Conservation (phyloP, 768 basidiomycete genomes). For the Gloeophyllum trabeum region DNA sequence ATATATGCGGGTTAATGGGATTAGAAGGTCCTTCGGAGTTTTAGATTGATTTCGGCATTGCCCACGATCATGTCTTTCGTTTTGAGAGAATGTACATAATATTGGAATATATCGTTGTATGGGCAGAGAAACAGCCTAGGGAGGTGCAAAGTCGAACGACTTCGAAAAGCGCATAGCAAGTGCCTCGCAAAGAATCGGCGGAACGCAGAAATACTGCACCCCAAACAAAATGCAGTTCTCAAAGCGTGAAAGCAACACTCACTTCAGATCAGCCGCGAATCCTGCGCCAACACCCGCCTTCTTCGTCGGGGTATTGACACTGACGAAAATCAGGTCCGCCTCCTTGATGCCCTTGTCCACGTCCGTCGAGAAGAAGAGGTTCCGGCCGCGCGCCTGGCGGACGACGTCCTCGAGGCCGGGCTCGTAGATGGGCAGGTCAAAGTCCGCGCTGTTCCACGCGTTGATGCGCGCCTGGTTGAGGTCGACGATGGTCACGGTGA, state of each 20-base stretch:
- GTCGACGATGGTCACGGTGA: constrained; percentile 95
- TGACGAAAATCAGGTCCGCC: constrained; percentile 97
- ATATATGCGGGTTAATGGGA: not conserved
- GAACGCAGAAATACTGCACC: too few relatives aligned
- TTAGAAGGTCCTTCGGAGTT: not conserved
- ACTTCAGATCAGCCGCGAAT: constrained; percentile 98
- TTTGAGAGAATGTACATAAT: too few relatives aligned
- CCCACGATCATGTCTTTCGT: too few relatives aligned
- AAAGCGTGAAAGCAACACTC: constrained; percentile 17
- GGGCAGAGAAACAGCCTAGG: too few relatives aligned
- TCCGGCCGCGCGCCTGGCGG: constrained; percentile 77
- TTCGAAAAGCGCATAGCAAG: too few relatives aligned
- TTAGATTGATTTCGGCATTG: too few relatives aligned
- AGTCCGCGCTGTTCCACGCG: constrained; percentile 91
- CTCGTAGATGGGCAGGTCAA: constrained; percentile 90
- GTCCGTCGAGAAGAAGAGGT: constrained; percentile 95
- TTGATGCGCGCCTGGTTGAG: constrained; percentile 90
- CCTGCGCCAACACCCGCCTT: constrained; percentile 96
- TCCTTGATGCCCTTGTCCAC: constrained; percentile 89
- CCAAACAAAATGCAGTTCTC: too few relatives aligned
- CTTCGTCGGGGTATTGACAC: constrained; percentile 98
- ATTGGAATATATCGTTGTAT: too few relatives aligned
- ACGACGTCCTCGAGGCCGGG: constrained; percentile 93
- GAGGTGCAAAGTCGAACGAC: too few relatives aligned
- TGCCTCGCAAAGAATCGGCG: too few relatives aligned